phyloP scores from a whole-genome alignment of 495 filamentous ascomycete genomes.

The Staphylotrichum longicolle region DNA sequence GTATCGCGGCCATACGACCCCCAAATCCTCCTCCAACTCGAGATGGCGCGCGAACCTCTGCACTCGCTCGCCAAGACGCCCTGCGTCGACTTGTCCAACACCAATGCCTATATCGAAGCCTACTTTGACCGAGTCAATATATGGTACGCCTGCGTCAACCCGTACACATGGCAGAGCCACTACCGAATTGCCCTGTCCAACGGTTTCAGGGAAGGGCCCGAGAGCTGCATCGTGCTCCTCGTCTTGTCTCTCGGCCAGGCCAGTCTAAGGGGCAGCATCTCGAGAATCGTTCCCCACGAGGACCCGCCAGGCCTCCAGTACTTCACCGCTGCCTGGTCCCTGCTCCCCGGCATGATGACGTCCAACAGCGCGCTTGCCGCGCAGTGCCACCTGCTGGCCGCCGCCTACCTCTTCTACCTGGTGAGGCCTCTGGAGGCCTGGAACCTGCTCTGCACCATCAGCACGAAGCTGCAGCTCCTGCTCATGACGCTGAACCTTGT shows the following conservation, averaged over 20 bases:
- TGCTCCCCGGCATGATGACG: conserved; percentile 75
- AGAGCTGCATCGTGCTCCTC: conserved; percentile 78
- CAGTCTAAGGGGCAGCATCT: conserved; percentile 68
- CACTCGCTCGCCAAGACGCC: conserved; percentile 59
- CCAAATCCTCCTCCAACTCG: conserved; percentile 72
- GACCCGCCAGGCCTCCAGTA: conserved; percentile 74
- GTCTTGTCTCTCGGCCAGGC: conserved; percentile 76
- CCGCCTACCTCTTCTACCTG: conserved; percentile 79
- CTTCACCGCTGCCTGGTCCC: conserved; percentile 74
- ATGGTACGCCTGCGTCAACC: conserved; percentile 84
- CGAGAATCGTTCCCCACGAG: conserved; percentile 61
- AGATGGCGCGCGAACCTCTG: conserved; percentile 73
- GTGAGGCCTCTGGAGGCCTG: conserved; percentile 79
- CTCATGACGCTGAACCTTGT: conserved; percentile 68
- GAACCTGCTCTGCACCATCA: conserved; percentile 74
- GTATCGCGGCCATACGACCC: conserved; percentile 75
- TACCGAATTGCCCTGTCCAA: conserved; percentile 69
- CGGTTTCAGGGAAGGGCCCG: conserved; percentile 70
- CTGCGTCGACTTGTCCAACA: conserved; percentile 69
- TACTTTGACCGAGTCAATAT: conserved; percentile 79
- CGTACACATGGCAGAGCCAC: conserved; percentile 74
- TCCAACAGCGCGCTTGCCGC: conserved; percentile 70
- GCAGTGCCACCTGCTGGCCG: conserved; percentile 74
- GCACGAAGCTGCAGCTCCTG: conserved; percentile 75
- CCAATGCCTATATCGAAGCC: conserved; percentile 67